Percentiles rank a stretch among this genome's conserved stretches.
phyloP scores from a whole-genome alignment of 106 monocot species.

The Platanthera guangdongensis region DNA sequence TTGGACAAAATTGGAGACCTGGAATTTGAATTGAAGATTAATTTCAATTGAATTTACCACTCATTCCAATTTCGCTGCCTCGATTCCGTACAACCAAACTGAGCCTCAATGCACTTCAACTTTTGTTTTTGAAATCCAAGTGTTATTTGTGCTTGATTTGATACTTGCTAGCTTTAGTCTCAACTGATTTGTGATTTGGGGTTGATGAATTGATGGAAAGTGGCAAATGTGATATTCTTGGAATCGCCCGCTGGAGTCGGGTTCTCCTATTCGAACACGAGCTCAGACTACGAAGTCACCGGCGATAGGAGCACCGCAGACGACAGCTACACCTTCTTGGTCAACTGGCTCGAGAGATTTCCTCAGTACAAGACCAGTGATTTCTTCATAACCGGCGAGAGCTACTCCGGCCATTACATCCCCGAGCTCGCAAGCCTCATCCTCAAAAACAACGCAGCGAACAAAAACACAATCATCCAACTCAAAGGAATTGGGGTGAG shows the following conservation, averaged over 20 bases:
- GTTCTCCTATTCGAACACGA: conserved; percentile 29
- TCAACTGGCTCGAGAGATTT: conserved; percentile 35
- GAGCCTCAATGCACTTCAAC: no score
- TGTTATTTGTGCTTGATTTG: no score
- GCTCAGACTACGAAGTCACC: conserved; percentile 13
- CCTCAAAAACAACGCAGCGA: conserved; percentile 11
- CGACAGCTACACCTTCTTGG: conserved; percentile 22
- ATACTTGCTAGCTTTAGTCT: no score
- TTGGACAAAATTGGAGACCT: no score
- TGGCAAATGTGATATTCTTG: conserved; percentile 32
- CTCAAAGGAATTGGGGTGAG: conserved; percentile 32
- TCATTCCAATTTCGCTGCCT: no score
- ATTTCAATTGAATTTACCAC: no score
- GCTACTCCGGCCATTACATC: conserved; percentile 28
- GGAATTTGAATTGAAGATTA: no score
- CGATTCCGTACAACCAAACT: no score
- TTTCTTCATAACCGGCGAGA: conserved; percentile 11
- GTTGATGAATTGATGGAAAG: neutral
- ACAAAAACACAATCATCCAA: conserved; percentile 17
- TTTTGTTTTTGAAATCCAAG: no score
- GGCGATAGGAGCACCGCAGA: conserved; percentile 20
- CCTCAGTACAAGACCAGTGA: conserved; percentile 26
- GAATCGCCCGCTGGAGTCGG: conserved; percentile 34
- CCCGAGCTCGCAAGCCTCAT: conserved; percentile 24
- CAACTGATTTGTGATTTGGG: no score